phyloP scores from a whole-genome alignment of 768 basidiomycete species.

The Lactarius deliciosus region DNA sequence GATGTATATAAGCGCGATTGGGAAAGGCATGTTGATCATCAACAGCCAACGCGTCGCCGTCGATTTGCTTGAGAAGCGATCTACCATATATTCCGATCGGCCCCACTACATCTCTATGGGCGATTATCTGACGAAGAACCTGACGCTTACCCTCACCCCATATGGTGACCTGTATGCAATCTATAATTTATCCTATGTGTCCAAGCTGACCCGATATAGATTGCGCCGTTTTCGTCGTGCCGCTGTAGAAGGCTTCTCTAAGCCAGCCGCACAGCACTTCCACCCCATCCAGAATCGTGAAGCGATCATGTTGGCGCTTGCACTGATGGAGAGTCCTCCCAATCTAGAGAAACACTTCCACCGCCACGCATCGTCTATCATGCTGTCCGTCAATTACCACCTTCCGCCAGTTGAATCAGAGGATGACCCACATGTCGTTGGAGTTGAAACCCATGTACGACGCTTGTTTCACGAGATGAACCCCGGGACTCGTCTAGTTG shows the following conservation, averaged over 20 bases:
- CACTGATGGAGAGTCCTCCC: background rate
- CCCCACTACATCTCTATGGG: background rate
- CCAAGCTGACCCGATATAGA: background rate
- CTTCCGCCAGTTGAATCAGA: background rate
- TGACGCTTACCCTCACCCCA: background rate
- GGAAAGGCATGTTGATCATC: too few relatives aligned
- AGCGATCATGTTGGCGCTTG: background rate
- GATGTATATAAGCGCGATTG: too few relatives aligned
- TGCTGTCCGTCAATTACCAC: constrained; percentile 3
- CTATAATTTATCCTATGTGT: background rate
- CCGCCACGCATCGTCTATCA: background rate
- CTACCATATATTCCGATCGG: background rate
- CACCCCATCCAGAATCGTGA: constrained; percentile 1
- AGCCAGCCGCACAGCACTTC: background rate
- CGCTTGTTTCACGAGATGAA: background rate
- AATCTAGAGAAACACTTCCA: background rate
- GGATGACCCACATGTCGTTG: background rate
- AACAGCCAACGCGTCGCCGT: too few relatives aligned
- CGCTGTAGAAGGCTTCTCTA: background rate
- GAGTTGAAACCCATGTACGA: background rate
- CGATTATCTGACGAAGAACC: background rate
- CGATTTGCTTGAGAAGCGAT: too few relatives aligned
- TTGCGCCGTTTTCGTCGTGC: background rate
- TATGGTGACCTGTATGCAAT: background rate
- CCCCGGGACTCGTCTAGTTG: constrained; percentile 7